These are phyloP conservation scores for Rhodotorula sp. DNA, from an alignment of 1,284 basidiomycete genomes.

Conservation along the genomic window DNA sequence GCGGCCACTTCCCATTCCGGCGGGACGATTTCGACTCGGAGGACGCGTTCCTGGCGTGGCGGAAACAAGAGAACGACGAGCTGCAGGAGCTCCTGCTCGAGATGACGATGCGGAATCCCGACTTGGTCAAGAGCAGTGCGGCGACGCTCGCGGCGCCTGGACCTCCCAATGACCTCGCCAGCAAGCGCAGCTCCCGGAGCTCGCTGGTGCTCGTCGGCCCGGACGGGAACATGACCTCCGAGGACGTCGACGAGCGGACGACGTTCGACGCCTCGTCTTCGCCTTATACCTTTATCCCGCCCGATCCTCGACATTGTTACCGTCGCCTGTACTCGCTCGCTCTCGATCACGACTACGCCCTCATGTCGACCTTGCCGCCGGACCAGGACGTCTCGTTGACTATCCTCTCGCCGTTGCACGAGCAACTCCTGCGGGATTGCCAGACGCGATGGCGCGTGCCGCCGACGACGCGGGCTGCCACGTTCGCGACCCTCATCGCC, in stretches of 20 bases:
- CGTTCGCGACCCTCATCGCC: slow-evolving; percentile 83
- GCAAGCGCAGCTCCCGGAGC: slow-evolving; percentile 10
- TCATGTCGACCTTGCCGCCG: slow-evolving; percentile 86
- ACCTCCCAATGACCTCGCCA: background rate
- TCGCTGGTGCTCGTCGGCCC: slow-evolving; percentile 24
- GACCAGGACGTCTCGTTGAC: slow-evolving; percentile 94
- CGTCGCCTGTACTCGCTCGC: slow-evolving; percentile 79
- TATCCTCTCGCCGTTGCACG: slow-evolving; percentile 79
- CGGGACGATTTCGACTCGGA: slow-evolving; percentile 81
- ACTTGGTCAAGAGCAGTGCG: slow-evolving; percentile 63
- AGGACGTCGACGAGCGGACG: slow-evolving; percentile 49
- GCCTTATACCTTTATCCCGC: slow-evolving; percentile 73
- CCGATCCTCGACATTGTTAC: slow-evolving; percentile 82
- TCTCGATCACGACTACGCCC: slow-evolving; percentile 80
- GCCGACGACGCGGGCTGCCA: slow-evolving; percentile 70
- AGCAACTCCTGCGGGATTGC: slow-evolving; percentile 82
- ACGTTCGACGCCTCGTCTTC: slow-evolving; percentile 54
- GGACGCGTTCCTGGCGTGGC: slow-evolving; percentile 80
- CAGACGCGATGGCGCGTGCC: slow-evolving; percentile 86
- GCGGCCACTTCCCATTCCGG: slow-evolving; percentile 70
- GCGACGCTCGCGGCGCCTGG: background rate
- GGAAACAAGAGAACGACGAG: slow-evolving; percentile 74
- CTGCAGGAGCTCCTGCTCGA: slow-evolving; percentile 84
- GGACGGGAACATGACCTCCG: slow-evolving; percentile 46
- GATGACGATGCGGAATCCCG: slow-evolving; percentile 83